Base-by-base conservation (phyloP, 1,139 yeast genomes). In the Suhomyces bokatorum region DNA sequence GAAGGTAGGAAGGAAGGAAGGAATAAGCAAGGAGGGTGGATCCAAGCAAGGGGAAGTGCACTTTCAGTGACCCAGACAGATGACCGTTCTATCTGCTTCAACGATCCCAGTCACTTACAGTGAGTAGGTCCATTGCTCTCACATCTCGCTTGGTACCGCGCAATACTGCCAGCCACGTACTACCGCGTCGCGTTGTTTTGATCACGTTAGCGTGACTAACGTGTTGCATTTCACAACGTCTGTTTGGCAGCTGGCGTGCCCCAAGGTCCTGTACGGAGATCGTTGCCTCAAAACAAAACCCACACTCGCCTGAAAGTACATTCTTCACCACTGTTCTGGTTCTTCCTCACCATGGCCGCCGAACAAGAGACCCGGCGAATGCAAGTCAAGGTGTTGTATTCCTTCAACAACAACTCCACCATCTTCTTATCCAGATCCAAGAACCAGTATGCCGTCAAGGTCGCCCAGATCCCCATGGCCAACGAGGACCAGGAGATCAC, bases 341-440 rank as follows among this genome's bases (percentile, higher is more conserved):
- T 30, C 29, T 15, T 17, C 17, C 17, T 35, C 42, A 43, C 38
- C 31, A 52, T 52, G 55, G 43, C 47, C 33, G 43, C 47, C 33
- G 51, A 50, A 31, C 56, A 64, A 45, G 63, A 60, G 52, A 64
- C 64, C 51, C 69, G 69, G 50, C 67, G 69, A 53, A 71, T 71
- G 77, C 76, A 70, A 57, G 71, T 81, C 49, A 82, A 82, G 59
- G 79, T 82, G 46, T 66, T 82, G 53, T 82, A 82, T 59, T 78
- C 85, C 14, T 74, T 81, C 60, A 83, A 82, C 62, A 77, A 77
- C 61, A 74, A 72, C 56, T 67, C 81, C 22, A 70, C 78, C 20
- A 83, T 81, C 42, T 82, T 80, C 52, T 67, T 82, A 33, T 82
- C 85, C 11, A 66, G 87, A 45, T 80, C 86, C 4, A 58, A 66